Base-by-base conservation (phyloP, 2,329 filamentous ascomycete species). In the Madurella mycetomatis region DNA sequence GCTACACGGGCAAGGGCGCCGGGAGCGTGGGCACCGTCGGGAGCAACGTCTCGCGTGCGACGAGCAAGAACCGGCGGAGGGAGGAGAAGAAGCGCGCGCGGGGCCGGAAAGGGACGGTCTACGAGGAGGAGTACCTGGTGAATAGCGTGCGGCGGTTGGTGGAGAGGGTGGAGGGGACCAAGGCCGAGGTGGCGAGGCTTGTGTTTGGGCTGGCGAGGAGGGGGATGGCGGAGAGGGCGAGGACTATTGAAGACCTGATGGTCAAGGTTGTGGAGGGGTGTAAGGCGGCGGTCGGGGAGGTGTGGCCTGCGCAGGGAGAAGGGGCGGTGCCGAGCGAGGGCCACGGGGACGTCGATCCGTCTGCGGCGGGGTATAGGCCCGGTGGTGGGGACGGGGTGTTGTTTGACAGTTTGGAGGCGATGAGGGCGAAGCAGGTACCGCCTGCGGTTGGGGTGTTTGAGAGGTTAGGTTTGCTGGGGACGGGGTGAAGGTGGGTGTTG, bases 101-200 rank as follows among this genome's bases (percentile, higher is more conserved):
- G 8, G 94, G 94, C 19, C 92, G 96, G 70, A 97, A 97, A 76
- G 94, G 94, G 11, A 96, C 90, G 15, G 89, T 99, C 5, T 99
- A 99, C 70, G 94, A 99, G 70, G 92, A 97, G 67, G 94, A 97
- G 71, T 99, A 99, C 70, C 81, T 99, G 5, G 86, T 96, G 55
- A 94, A 92, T 69, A 92, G 87, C 62, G 85, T 97, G 37, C 82
- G 86, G 12, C 79, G 94, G 19, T 78, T 99, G 34, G 82, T 96
- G 13, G 90, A 95, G 69, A 80, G 92, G 37, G 83, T 96, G 18
- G 90, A 92, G 69, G 77, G 77, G 18, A 80, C 86, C 2, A 80
- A 84, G 48, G 78, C 82, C 1, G 94, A 99, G 68, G 82, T 90
- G 0, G 80, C 84, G 65, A 74, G 85, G 15, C 77, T 97, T 8